Evolutionary conservation across 139 green algal species (phyloP).

Genomic region (Zygnema cylindricum): DNA sequence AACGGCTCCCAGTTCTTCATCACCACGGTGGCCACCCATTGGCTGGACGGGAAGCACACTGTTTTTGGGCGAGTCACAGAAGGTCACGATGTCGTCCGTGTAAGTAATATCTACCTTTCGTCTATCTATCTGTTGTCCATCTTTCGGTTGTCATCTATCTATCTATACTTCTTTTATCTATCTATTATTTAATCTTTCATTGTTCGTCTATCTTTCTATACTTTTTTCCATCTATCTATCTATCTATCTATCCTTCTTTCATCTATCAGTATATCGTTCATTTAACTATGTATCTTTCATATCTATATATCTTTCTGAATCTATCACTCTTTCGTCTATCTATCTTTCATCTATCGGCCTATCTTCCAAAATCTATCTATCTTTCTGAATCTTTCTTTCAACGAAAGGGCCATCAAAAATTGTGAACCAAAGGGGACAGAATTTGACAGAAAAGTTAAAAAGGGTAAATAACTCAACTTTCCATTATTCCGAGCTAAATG

Average conservation of each 20-base stretch:
- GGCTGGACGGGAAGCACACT: conserved; percentile 80
- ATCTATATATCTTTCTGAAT: too few species aligned
- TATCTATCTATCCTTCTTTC: neutral
- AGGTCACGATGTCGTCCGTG: conserved; percentile 18
- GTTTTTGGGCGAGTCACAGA: conserved; percentile 31
- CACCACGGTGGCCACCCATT: conserved; percentile 87
- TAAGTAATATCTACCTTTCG: neutral
- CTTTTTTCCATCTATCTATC: neutral
- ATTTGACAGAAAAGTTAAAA: too few species aligned
- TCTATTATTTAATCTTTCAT: neutral
- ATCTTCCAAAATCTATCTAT: too few species aligned
- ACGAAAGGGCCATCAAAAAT: too few species aligned
- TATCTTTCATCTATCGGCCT: too few species aligned
- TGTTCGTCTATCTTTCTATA: neutral
- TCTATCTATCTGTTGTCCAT: neutral
- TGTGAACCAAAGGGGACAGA: too few species aligned
- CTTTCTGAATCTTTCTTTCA: too few species aligned
- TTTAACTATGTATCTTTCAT: too few species aligned
- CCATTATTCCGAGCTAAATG: too few species aligned
- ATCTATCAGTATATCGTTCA: neutral
- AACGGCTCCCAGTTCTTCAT: conserved; percentile 70
- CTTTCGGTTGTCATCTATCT: neutral
- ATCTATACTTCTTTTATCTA: neutral
- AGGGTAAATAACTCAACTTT: too few species aligned
- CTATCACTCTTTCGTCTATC: too few species aligned